Evolutionary conservation across 768 basidiomycete species (phyloP).

Genomic region (Leccinum pellstonianum): DNA sequence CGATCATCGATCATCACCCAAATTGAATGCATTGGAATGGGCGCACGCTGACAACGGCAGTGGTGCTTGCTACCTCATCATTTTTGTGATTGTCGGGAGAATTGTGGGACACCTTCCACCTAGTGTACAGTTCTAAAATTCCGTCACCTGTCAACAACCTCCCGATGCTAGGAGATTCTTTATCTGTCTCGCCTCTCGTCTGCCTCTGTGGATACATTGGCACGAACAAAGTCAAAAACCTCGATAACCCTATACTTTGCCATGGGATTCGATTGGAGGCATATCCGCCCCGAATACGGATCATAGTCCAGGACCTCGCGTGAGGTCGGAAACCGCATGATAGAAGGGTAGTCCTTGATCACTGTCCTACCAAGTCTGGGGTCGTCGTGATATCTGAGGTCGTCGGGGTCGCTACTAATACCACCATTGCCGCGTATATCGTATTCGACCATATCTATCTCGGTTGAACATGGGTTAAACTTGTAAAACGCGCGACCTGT

Average conservation of each 20-base stretch:
- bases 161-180: too few relatives aligned
- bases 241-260: slow-evolving; percentile 6
- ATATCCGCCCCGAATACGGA: slow-evolving; percentile 19
- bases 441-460: slow-evolving; percentile 12
- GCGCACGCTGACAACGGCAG: too few relatives aligned
- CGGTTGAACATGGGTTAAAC: neutral
- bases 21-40: too few relatives aligned
- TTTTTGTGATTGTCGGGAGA: too few relatives aligned
- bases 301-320: slow-evolving; percentile 18
- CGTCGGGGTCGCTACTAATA: neutral
- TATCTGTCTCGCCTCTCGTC: too few relatives aligned
- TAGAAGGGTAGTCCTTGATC: slow-evolving; percentile 3
- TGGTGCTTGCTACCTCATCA: too few relatives aligned
- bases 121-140: too few relatives aligned
- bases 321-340: neutral
- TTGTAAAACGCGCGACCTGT: slow-evolving; percentile 12
- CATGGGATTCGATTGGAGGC: neutral
- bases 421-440: neutral
- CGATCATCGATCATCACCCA: too few relatives aligned
- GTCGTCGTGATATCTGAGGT: too few relatives aligned
- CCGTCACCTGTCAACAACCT: too few relatives aligned
- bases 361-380: neutral
- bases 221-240: slow-evolving; percentile 14
- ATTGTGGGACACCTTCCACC: too few relatives aligned
- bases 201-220: neutral